Base-by-base conservation (phyloP, 1,139 yeast genomes). In the Debaryomyces robertsiae region DNA sequence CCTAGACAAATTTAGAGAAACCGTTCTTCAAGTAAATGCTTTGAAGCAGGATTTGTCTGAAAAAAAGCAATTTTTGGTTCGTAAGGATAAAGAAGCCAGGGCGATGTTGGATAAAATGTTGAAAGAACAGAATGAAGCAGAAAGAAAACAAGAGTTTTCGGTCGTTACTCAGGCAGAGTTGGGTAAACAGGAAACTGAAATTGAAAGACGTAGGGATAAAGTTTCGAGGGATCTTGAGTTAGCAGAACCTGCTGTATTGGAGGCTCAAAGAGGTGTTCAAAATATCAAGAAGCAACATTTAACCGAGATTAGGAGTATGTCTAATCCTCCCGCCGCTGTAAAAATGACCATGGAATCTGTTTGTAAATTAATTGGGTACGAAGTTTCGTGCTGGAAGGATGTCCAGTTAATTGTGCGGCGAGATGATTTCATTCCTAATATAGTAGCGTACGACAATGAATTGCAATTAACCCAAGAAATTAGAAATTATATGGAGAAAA, bases 211-310 rank as follows among this genome's bases (percentile, higher is more conserved):
- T 29, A 74, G 79, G 46, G 59, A 61, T 2, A 53, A 58, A 3
- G 96, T 89, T 0, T 58, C 81, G 62, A 60, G 62, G 7, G 94
- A 88, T 43, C 72, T 93, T 27, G 82, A 79, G 13, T 66, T 72
- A 7, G 95, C 93, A 0, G 95, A 89, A 53, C 96, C 97, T 0
- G 85, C 94, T 1, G 84, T 91, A 4, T 48, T 78, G 2, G 95
- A 85, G 49, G 98, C 98, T 0, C 88, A 84, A 54, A 67, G 77
- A 46, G 95, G 96, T 18, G 98, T 93, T 11, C 86, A 87, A 50
- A 86, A 88, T 54, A 93, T 93, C 49, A 90, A 90, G 61, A 93
- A 91, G 58, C 95, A 88, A 48, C 97, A 93, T 54, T 70, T 93
- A 33, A 87, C 95, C 0, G 98, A 93, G 60, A 69, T 93, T 29